Conservation (phyloP, 306 rosid species). For the Psophocarpus tetragonolobus region DNA sequence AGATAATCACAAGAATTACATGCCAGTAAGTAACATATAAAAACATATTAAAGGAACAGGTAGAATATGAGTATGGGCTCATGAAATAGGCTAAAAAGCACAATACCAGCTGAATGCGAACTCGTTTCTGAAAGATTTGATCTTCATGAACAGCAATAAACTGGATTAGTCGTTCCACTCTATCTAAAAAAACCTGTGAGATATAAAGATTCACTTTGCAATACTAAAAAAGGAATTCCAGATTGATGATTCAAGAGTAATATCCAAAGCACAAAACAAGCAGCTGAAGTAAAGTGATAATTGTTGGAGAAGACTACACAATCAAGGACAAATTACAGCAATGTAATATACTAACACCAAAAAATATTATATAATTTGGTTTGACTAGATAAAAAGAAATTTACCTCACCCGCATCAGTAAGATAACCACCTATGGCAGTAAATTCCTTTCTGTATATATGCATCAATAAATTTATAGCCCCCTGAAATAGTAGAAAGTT, state of each 20-base stretch:
- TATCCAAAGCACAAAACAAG: slow-evolving; percentile 27
- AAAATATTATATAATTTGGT: not conserved
- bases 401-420: slow-evolving; percentile 82
- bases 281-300: not conserved
- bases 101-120: slow-evolving; percentile 70
- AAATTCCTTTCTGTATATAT: slow-evolving; percentile 71
- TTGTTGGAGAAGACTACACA: not conserved
- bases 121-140: slow-evolving; percentile 78
- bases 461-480: slow-evolving; percentile 79
- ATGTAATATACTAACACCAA: not conserved
- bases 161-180: slow-evolving; percentile 72
- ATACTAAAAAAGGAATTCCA: not conserved
- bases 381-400: slow-evolving; percentile 13
- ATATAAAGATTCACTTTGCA: slow-evolving; percentile 1
- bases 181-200: slow-evolving; percentile 66
- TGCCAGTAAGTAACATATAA: slow-evolving; percentile 7
- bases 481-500: slow-evolving; percentile 56
- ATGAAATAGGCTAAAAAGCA: not conserved
- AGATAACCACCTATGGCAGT: slow-evolving; percentile 83
- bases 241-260: slow-evolving; percentile 2
- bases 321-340: not conserved
- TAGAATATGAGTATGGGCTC: slow-evolving; percentile 3
- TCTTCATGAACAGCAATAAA: slow-evolving; percentile 63
- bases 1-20: slow-evolving; percentile 17
- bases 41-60: slow-evolving; percentile 14